Evolutionary conservation across 441 rosid species (phyloP), one percentile per base, ranked within the genome.

Genomic region (Pelargonium citronellum): DNA sequence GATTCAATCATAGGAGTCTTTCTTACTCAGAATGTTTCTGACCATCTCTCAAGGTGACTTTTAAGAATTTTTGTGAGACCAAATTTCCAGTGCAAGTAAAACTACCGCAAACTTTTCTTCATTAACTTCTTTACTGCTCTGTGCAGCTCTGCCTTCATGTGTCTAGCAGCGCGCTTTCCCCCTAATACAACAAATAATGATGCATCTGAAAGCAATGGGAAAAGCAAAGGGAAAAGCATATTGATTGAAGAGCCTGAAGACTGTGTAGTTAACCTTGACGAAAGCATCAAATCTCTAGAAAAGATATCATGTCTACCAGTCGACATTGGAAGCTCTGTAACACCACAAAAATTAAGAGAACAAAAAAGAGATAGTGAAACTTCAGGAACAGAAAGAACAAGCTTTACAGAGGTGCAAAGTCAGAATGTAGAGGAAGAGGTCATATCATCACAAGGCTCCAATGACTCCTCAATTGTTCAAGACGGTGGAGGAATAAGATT

Each of bases 81-180:
- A 46, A 74, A 62, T 75, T 62, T 19, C 46, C 66, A 67, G 41
- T 30, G 68, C 66, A 62, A 49, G 63, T 12, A 71, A 64, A 72
- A 72, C 47, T 41, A 12, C 55, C 44, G 46, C 70, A 68, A 65
- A 61, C 70, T 61, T 70, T 66, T 69, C 7, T 37, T 37, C 41
- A 37, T 70, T 73, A 49, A 67, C 69, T 66, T 70, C 77, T 62
- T 74, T 77, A 57, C 63, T 47, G 71, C 53, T 16, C 11, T 13
- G 41, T 82, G 89, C 94, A 94, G 99, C 80, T 95, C 99, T 68
- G 99, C 99, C 53, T 95, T 89, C 90, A 95, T 95, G 95, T 81
- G 90, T 60, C 72, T 95, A 69, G 97, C 87, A 7, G 90, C 99
- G 66, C 79, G 77, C 68, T 95, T 90, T 77, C 99, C 97, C 75